These are phyloP conservation scores for Metschnikowia kofuensis DNA, from an alignment of 805 yeast species.

Conservation along the genomic window DNA sequence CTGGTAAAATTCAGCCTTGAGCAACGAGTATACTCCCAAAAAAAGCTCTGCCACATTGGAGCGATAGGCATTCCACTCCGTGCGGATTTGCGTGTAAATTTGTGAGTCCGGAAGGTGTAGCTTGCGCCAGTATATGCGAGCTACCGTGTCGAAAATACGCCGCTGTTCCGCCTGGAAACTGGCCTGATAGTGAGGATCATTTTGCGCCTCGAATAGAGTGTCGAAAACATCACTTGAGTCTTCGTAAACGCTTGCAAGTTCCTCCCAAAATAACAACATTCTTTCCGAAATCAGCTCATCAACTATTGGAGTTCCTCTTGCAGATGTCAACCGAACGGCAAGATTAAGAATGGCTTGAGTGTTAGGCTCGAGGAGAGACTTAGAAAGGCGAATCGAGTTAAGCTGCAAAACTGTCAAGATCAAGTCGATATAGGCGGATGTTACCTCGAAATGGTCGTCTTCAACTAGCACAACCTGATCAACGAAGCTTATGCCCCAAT, in stretches of 20 bases:
- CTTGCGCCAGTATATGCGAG: constrained; percentile 68
- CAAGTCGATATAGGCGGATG: constrained; percentile 44
- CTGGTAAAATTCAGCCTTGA: constrained; percentile 51
- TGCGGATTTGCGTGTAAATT: constrained; percentile 29
- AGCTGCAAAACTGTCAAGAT: constrained; percentile 45
- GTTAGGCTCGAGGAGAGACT: constrained; percentile 33
- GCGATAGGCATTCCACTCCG: constrained; percentile 68
- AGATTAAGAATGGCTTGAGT: constrained; percentile 44
- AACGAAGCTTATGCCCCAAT: constrained; percentile 46
- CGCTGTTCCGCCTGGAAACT: constrained; percentile 29
- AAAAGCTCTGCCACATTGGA: constrained; percentile 74
- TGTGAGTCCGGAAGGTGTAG: constrained; percentile 44
- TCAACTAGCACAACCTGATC: constrained; percentile 27
- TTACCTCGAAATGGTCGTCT: constrained; percentile 31
- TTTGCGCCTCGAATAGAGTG: constrained; percentile 14
- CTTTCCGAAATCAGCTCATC: constrained; percentile 55
- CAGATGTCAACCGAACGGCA: constrained; percentile 51
- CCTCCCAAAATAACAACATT: constrained; percentile 68
- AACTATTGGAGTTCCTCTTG: constrained; percentile 53
- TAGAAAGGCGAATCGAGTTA: constrained; percentile 44
- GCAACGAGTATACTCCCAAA: constrained; percentile 64
- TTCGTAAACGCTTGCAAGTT: constrained; percentile 52
- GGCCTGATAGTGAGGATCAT: constrained; percentile 14
- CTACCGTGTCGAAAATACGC: constrained; percentile 47
- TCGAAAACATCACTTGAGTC: constrained; percentile 18